Conservation (phyloP, 768 basidiomycete genomes). For the Xanthoconium stramineum region DNA sequence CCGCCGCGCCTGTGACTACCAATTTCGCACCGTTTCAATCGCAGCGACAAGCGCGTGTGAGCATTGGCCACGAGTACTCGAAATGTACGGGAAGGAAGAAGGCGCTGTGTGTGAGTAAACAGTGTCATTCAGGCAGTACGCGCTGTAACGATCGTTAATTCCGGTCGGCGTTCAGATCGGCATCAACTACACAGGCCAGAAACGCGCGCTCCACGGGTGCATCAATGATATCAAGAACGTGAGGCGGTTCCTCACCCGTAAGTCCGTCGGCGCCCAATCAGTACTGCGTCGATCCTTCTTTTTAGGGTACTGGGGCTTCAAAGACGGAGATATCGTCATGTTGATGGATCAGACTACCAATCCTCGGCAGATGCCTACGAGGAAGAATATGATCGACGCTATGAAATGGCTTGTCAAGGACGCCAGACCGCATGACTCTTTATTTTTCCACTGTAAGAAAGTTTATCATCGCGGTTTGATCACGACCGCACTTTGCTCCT, state of each 20-base stretch:
- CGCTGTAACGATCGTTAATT: neutral
- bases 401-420: conserved; percentile 67
- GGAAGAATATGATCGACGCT: conserved; percentile 52
- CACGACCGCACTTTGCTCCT: neutral
- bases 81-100: conserved; percentile 52
- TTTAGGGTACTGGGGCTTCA: conserved; percentile 45
- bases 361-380: conserved; percentile 46
- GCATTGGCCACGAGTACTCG: conserved; percentile 37
- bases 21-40: conserved; percentile 5
- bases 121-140: neutral
- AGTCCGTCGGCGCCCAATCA: conserved; percentile 10
- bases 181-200: conserved; percentile 71
- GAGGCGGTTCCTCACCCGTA: conserved; percentile 62
- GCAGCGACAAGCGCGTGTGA: conserved; percentile 1
- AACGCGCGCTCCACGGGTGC: conserved; percentile 66
- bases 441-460: conserved; percentile 68
- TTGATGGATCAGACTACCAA: conserved; percentile 47
- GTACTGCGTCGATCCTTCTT: neutral
- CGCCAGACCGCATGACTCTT: conserved; percentile 66
- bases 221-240: conserved; percentile 79
- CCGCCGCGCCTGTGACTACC: neutral
- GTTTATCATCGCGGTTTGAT: neutral
- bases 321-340: conserved; percentile 54
- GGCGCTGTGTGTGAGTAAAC: conserved; percentile 40
- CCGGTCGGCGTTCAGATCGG: conserved; percentile 52